A percentile compares a stretch with the other conserved stretches of the same genome.
Conservation (phyloP, 345 rosid genomes). For the Eutrema yunnanense region DNA sequence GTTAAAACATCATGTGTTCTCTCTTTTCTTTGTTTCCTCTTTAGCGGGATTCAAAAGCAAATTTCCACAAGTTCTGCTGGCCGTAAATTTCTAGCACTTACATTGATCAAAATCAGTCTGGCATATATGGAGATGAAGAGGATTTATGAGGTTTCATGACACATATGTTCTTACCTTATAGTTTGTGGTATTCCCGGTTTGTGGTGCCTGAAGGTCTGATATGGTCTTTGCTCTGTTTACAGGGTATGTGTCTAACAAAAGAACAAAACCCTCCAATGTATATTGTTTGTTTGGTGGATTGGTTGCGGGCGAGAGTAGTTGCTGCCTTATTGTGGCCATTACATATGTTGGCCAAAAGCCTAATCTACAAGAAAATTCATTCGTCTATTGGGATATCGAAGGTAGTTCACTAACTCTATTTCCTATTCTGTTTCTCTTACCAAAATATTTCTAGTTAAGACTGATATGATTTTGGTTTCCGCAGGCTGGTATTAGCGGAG, state of each 20-base stretch:
- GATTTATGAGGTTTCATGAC: slow-evolving; percentile 63
- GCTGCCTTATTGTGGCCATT: slow-evolving; percentile 74
- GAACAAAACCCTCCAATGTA: slow-evolving; percentile 50
- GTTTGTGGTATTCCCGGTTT: neutral
- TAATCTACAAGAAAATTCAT: slow-evolving; percentile 69
- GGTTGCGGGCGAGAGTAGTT: slow-evolving; percentile 61
- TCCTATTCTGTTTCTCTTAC: neutral
- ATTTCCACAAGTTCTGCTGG: slow-evolving; percentile 60
- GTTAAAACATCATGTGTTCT: neutral
- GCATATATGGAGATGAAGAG: slow-evolving; percentile 72
- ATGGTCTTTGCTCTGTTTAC: neutral
- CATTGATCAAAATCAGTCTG: slow-evolving; percentile 65
- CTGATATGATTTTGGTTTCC: slow-evolving; percentile 11
- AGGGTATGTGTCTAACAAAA: slow-evolving; percentile 72
- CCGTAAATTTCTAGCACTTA: slow-evolving; percentile 63
- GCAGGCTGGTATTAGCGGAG: slow-evolving; percentile 96
- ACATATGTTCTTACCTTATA: neutral
- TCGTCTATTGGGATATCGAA: slow-evolving; percentile 86
- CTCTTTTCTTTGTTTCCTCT: slow-evolving; percentile 3
- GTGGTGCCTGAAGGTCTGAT: neutral
- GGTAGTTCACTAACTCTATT: slow-evolving; percentile 28
- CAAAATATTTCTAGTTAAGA: neutral
- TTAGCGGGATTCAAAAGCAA: slow-evolving; percentile 88
- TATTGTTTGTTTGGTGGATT: slow-evolving; percentile 53
- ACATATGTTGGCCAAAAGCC: slow-evolving; percentile 70